Conservation (phyloP, 2,329 filamentous ascomycete species). For the Colletotrichum kahawae region DNA sequence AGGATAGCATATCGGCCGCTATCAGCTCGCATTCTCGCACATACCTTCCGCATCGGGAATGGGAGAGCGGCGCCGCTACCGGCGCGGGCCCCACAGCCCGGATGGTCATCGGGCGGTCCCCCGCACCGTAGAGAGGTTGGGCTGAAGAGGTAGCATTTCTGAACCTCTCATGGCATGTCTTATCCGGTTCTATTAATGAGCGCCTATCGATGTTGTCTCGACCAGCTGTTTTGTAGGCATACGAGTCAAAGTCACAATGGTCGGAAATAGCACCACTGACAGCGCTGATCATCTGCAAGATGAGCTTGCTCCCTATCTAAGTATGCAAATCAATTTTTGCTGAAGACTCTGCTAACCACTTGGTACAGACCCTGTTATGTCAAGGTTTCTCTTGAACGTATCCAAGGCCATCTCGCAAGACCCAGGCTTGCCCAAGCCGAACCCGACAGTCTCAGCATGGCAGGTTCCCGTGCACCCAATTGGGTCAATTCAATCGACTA, state of each 20-base stretch:
- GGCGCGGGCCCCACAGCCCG: not conserved
- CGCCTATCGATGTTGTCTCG: not conserved
- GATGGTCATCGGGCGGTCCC: not conserved
- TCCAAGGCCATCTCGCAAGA: constrained; percentile 24
- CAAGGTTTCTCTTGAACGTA: not conserved
- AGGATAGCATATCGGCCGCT: not conserved
- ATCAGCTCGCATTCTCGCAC: not conserved
- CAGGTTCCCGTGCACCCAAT: constrained; percentile 26
- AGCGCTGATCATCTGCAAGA: not conserved
- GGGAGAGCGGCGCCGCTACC: not conserved
- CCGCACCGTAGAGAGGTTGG: not conserved
- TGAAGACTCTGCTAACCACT: fast-evolving
- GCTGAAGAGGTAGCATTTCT: not conserved
- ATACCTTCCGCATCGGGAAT: not conserved
- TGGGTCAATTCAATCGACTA: not conserved
- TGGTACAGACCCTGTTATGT: not conserved
- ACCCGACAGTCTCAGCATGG: constrained; percentile 39
- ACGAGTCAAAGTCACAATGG: not conserved
- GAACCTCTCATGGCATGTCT: not conserved
- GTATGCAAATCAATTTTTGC: not conserved
- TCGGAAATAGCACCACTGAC: not conserved
- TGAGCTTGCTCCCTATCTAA: not conserved
- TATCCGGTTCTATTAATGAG: not conserved
- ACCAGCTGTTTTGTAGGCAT: not conserved
- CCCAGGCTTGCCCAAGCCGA: constrained; percentile 37